Evolutionary conservation across 2,329 filamentous ascomycete genomes (phyloP), one percentile per base, ranked within the genome.

Genomic region (Colletotrichum orbiculare): DNA sequence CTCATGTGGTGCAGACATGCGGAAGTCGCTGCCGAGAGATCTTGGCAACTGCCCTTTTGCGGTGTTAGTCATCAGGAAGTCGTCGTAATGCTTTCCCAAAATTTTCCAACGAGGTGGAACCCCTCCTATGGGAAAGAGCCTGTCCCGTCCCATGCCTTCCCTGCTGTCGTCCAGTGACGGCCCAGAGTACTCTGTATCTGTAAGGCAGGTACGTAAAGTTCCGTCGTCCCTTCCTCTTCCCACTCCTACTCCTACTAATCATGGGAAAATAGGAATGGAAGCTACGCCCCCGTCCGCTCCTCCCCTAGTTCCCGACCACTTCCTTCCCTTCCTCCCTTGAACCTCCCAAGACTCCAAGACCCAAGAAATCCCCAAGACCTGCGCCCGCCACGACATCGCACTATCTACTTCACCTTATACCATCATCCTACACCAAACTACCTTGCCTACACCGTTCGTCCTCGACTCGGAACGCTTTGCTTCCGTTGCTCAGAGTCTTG

Each of bases 51-150:
- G 35, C 17, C 38, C 37, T 38, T n/a, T 37, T 17, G 15, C 15
- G 15, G 35, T 48, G 25, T 65, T 65, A 65, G 62, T 65, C 62
- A 65, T 39, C 58, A 46, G 11, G 57, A 59, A 65, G 62, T 65
- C 62, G 62, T 65, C 62, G 62, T 65, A 65, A 65, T 62, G 50
- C 58, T 65, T 62, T 62, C 62, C 62, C 62, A 65, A 64, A 62
- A 33, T 56, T 65, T 65, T 62, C 45, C 50, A 37, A 46, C 39
- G 43, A 42, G 46, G 58, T 61, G 58, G 62, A 52, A 56, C 58
- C 62, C 39, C 48, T 37, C 54, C 52, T 25, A 25, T 25, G 25
- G 25, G 25, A 25, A 25, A 25, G 25, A 25, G 25, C 25, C 25
- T 25, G 25, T 25, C 25, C 25, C 25, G 25, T 25, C 25, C 25